Base-by-base conservation (phyloP, 176 grass and related monocot genomes). In the Hordeum marinum region DNA sequence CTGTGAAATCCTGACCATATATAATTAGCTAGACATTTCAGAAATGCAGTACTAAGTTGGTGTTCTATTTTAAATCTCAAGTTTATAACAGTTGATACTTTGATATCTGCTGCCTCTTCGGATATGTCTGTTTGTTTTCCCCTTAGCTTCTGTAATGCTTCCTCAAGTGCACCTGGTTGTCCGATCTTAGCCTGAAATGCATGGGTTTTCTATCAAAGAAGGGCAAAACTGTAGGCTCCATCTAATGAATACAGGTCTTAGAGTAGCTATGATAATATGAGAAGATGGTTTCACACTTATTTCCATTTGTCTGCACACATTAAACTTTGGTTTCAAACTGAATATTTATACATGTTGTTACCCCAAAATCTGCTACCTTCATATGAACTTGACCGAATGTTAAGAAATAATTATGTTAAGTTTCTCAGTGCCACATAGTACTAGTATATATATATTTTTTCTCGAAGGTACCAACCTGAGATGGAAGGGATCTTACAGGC, bases 31-130 rank as follows among this genome's bases (percentile, higher is more conserved):
- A 79, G 6, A 35, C 41, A 12, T 71, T 77, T 64, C 17, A 87
- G 41, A 8, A 72, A 29, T 41, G 48, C 15, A 50, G 37, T 11
- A 65, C 36, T 18, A 81, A 66, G 18, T 79, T 60, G 12, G 26
- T 73, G 46, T 23, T 34, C 36, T 50, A 10, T 71, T 63, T 36
- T 68, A 63, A 76, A 39, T 83, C 65, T 71, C 23, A 61, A 60
- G 21, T 32, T 31, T 18, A 50, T 21, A 23, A 29, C 7, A 63
- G 15, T 72, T 41, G 10, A 59, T 92, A 97, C 94, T 90, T 90
- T 90, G 50, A 97, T 97, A 84, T 90, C 89, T 32, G 79, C 70
- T 69, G 89, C 89, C 83, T 97, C 94, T 63, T 90, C 63, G 39
- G 75, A 92, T 37, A 94, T 89, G 84, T 94, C 85, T 67, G 78